Base-by-base conservation (phyloP, 2,329 filamentous ascomycete species). In the Drechslerella coelobrocha region DNA sequence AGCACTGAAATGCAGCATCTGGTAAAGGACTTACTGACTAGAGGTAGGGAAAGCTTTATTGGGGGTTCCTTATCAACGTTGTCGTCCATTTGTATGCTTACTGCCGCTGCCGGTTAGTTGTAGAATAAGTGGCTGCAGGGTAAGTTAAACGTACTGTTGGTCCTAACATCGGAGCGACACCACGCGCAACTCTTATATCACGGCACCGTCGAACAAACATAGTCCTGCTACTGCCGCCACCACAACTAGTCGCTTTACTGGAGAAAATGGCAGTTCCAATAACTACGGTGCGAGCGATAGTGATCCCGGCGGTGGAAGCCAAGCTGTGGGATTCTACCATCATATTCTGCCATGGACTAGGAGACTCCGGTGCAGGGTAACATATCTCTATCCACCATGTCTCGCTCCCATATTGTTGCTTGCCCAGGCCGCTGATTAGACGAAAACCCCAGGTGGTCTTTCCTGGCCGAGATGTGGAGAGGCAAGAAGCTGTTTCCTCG, bases 321-420 rank as follows among this genome's bases (percentile, higher is more conserved):
- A 68, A 61, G 12, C 34, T 61, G 2, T 61, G 55, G 59, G 37
- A 55, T 61, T 73, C 59, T n/a, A 76, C 73, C 2, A 89, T 97
- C 76, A 97, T 99, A 76, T 92, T 97, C 80, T 84, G 90, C 56
- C 94, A 99, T 79, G 94, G 94, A 12, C 83, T 99, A 39, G 94
- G 94, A 73, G 94, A 97, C 78, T 89, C 84, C 27, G 90, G 89
- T 45, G 82, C 85, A 74, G 90, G 90, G 75, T 68, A 56, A 26
- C 31, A 87, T 79, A 76, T 78, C 74, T 47, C 26, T 41, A 41
- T 31, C 21, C 6, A 43, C 26, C n/a, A 34, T 41, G 12, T 12
- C 39, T 21, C 29, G 23, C 60, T 27, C 19, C 34, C 19, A 10
- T 31, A 7, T 9, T 26, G n/a, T n/a, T 41, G 61, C 14, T 21